Evolutionary conservation across 2,329 filamentous ascomycete genomes (phyloP).

Genomic region (Harringtonia aguacate): DNA sequence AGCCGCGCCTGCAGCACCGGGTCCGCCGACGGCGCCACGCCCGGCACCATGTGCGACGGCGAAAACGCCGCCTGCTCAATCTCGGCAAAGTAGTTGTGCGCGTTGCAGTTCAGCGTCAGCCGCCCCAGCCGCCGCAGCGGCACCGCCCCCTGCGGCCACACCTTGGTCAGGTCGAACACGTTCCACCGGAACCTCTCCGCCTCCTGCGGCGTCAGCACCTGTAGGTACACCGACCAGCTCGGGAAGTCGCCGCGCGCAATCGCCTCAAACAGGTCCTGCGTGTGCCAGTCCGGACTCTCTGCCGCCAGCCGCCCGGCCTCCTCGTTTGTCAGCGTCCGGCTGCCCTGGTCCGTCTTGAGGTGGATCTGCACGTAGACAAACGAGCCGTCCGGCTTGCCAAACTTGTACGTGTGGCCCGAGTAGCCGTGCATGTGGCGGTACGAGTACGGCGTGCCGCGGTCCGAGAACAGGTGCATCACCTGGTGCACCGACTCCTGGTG

Average conservation of each 20-base stretch:
- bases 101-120: slow-evolving; percentile 54
- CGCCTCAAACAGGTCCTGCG: slow-evolving; percentile 52
- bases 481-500: slow-evolving; percentile 54
- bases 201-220: slow-evolving; percentile 51
- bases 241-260: slow-evolving; percentile 51
- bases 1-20: slow-evolving; percentile 50
- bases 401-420: slow-evolving; percentile 57
- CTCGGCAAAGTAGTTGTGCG: slow-evolving; percentile 58
- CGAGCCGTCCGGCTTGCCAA: slow-evolving; percentile 52
- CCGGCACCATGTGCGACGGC: slow-evolving; percentile 53
- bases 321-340: slow-evolving; percentile 45
- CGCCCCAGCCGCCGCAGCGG: slow-evolving; percentile 51
- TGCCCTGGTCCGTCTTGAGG: slow-evolving; percentile 52
- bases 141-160: slow-evolving; percentile 54
- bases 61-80: slow-evolving; percentile 59
- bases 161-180: slow-evolving; percentile 59
- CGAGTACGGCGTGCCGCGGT: slow-evolving; percentile 54
- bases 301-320: slow-evolving; percentile 43
- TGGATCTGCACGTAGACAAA: slow-evolving; percentile 59
- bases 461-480: slow-evolving; percentile 55
- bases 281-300: slow-evolving; percentile 51
- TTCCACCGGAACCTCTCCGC: slow-evolving; percentile 51
- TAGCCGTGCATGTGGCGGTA: slow-evolving; percentile 60
- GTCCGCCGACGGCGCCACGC: slow-evolving; percentile 51
- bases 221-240: slow-evolving; percentile 53